Base-by-base conservation (phyloP, 768 basidiomycete species). In the Podaxis sp. region DNA sequence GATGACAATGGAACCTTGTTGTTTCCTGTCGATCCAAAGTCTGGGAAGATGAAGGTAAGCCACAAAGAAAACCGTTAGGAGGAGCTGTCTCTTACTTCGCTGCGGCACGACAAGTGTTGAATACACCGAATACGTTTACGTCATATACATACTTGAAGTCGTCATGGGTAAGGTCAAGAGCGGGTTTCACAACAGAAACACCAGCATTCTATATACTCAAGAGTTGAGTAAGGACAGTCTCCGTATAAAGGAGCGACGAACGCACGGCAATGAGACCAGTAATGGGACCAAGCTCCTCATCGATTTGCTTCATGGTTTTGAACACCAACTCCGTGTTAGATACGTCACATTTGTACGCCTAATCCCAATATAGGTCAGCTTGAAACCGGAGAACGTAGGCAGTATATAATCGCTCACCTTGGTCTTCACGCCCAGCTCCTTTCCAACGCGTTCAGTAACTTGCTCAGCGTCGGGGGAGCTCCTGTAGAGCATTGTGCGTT, bases 261-360 rank as follows among this genome's bases (percentile, higher is more conserved):
- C 74, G 24, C 59, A 87, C 86, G 22, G 87, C 85, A 30, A 88
- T 81, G 38, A 89, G 74, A 4, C 86, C 87, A 2, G 73, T 72
- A 53, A 88, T 80, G 3, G 73, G 68, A 0, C 81, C 78, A 51
- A 86, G 67, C 5, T 87, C 85, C 0, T 73, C 48, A 59, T 86
- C 71, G 44, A 88, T 87, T 59, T 72, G 70, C 49, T 72, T 72
- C 55, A 88, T 80, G 0, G 79, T 81, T 55, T 77, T 68, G 26
- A 70, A 73, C 60, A 86, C 77, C 11, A 73, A 64, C 3, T 81
- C 76, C 0, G 75, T 69, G 51, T 87, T 73, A 9, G 80, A 77
- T 15, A 88, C 87, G 65, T 89, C 86, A 64, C 85, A 86, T 72
- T 87, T 76, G 58, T 82, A 89, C 0, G 87, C 85, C 86, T 85